A percentile compares a stretch with the other conserved stretches of the same genome.
phyloP scores from a whole-genome alignment of 805 yeast species.

The Pichia nakasei region DNA sequence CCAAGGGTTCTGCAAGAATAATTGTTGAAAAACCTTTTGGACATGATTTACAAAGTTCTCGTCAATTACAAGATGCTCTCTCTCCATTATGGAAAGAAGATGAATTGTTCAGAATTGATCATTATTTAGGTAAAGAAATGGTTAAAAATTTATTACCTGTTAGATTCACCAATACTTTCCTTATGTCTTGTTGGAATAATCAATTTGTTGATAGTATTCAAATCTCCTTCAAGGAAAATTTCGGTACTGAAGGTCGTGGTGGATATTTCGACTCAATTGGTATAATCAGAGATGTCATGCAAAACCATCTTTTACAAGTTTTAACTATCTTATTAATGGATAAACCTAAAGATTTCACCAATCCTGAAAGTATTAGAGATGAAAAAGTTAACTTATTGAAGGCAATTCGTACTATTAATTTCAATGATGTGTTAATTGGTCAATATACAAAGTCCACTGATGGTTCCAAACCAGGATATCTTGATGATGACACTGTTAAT shows the following conservation, averaged over 20 bases:
- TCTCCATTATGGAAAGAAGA: conserved; percentile 86
- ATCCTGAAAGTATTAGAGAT: conserved; percentile 90
- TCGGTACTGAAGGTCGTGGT: conserved; percentile 98
- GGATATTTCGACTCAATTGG: conserved; percentile 96
- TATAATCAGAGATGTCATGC: conserved; percentile 96
- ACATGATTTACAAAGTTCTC: conserved; percentile 72
- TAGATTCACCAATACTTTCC: conserved; percentile 84
- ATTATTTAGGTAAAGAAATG: conserved; percentile 96
- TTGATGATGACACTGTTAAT: conserved; percentile 86
- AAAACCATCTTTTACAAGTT: conserved; percentile 91
- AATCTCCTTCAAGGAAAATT: conserved; percentile 93
- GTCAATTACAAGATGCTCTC: conserved; percentile 65
- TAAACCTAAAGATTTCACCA: conserved; percentile 76
- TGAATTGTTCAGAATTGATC: conserved; percentile 93
- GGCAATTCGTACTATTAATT: conserved; percentile 62
- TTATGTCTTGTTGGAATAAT: conserved; percentile 84
- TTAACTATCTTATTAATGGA: conserved; percentile 91
- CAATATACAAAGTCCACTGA: conserved; percentile 82
- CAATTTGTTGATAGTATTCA: conserved; percentile 73
- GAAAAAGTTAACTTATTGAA: conserved; percentile 91
- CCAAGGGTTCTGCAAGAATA: conserved; percentile 62
- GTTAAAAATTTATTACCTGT: conserved; percentile 86
- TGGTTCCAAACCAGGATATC: conserved; percentile 82
- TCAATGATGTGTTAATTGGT: conserved; percentile 66
- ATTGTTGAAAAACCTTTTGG: conserved; percentile 98